These are phyloP conservation scores for Ophiostoma fasciatum DNA, from an alignment of 2,329 filamentous ascomycete genomes.

Conservation along the genomic window DNA sequence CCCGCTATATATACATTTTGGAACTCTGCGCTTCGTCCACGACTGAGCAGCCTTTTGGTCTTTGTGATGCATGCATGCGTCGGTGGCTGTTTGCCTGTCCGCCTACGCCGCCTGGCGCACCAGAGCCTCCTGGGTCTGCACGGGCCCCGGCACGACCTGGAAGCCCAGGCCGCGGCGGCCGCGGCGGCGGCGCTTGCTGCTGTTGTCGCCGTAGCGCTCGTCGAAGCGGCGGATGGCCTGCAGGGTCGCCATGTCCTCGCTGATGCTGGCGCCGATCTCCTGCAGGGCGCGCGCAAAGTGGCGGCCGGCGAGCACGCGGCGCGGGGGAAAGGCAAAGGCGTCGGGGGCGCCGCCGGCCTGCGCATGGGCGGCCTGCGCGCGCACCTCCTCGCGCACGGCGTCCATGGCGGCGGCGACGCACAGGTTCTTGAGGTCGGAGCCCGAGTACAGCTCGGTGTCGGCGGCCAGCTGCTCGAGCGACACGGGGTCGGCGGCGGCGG, in stretches of 20 bases:
- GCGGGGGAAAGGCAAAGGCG: conserved; percentile 49
- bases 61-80: too few relatives aligned
- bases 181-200: conserved; percentile 49
- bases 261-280: conserved; percentile 86
- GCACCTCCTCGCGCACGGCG: conserved; percentile 60
- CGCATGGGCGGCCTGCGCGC: conserved; percentile 17
- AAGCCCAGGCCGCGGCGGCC: conserved; percentile 44
- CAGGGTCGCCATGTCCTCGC: conserved; percentile 81
- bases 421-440: conserved; percentile 71
- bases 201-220: conserved; percentile 79
- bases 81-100: too few relatives aligned
- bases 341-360: too few relatives aligned
- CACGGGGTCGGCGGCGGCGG: conserved; percentile 26
- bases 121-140: conserved; percentile 29
- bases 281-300: conserved; percentile 80
- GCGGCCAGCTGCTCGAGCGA: conserved; percentile 47
- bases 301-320: conserved; percentile 44
- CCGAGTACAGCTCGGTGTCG: conserved; percentile 63
- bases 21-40: too few relatives aligned
- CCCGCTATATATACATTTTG: too few relatives aligned
- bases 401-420: conserved; percentile 67
- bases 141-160: conserved; percentile 26
- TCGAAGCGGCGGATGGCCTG: conserved; percentile 88
- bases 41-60: too few relatives aligned
- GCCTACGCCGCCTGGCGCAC: conserved; percentile 19